A percentile compares a stretch with the other conserved stretches of the same genome.
Evolutionary conservation across 805 yeast species (phyloP).

Genomic region (Deakozyma indianensis): DNA sequence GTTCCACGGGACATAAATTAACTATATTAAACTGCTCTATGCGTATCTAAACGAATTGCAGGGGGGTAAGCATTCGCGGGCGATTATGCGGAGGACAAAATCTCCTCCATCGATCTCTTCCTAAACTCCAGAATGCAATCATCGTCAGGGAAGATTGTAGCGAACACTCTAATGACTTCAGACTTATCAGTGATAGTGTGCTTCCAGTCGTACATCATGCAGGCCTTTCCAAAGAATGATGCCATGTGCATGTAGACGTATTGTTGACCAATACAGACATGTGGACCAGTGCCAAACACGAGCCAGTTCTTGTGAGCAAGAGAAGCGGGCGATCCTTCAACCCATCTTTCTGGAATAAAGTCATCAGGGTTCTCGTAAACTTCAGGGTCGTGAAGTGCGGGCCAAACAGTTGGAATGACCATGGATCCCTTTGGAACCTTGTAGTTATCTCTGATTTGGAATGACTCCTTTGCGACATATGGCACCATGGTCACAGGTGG

Average conservation of each 20-base stretch:
- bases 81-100: neutral
- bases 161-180: slow-evolving; percentile 91
- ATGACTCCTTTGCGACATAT: slow-evolving; percentile 74
- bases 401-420: slow-evolving; percentile 92
- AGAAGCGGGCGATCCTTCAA: slow-evolving; percentile 52
- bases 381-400: slow-evolving; percentile 95
- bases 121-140: slow-evolving; percentile 70
- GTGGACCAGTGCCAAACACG: slow-evolving; percentile 95
- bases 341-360: slow-evolving; percentile 95
- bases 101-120: slow-evolving; percentile 5
- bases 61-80: too few species aligned
- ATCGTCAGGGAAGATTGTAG: slow-evolving; percentile 96
- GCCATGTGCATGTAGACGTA: slow-evolving; percentile 86
- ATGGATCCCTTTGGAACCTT: slow-evolving; percentile 94
- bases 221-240: slow-evolving; percentile 82
- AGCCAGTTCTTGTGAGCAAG: slow-evolving; percentile 83
- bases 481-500: slow-evolving; percentile 99
- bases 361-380: slow-evolving; percentile 90
- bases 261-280: slow-evolving; percentile 87
- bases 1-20: too few species aligned
- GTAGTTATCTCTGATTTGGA: slow-evolving; percentile 71
- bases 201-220: slow-evolving; percentile 62
- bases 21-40: too few species aligned
- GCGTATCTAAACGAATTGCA: too few species aligned
- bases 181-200: slow-evolving; percentile 74